Evolutionary conservation across 495 filamentous ascomycete species (phyloP).

Genomic region (Daldinia decipiens): DNA sequence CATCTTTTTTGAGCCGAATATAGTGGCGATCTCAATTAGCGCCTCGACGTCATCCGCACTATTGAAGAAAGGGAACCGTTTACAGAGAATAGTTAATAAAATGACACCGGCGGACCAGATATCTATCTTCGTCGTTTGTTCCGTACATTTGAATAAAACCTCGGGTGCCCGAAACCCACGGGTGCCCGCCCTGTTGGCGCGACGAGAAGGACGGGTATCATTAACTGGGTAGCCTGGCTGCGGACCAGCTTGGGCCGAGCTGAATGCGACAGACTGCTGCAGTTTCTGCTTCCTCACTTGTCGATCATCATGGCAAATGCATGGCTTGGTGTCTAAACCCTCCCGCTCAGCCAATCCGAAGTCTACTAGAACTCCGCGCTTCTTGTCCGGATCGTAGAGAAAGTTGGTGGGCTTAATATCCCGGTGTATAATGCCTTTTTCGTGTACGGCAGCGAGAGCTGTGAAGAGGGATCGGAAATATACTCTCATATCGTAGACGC

Average conservation of each 20-base stretch:
- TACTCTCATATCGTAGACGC: constrained; percentile 80
- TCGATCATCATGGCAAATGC: constrained; percentile 70
- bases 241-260: constrained; percentile 55
- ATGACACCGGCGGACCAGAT: constrained; percentile 98
- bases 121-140: constrained; percentile 95
- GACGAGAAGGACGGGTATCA: constrained; percentile 84
- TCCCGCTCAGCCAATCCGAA: constrained; percentile 93
- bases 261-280: constrained; percentile 52
- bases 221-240: constrained; percentile 83
- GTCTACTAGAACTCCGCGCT: constrained; percentile 91
- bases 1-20: constrained; percentile 90
- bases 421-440: constrained; percentile 85
- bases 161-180: constrained; percentile 95
- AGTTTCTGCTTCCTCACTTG: constrained; percentile 53
- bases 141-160: constrained; percentile 96
- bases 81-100: constrained; percentile 86
- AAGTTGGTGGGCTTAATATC: constrained; percentile 99
- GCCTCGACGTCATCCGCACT: constrained; percentile 96
- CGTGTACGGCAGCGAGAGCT: constrained; percentile 84
- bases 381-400: constrained; percentile 84
- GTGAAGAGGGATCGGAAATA: constrained; percentile 91
- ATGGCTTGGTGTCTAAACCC: constrained; percentile 76
- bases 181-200: constrained; percentile 96
- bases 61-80: constrained; percentile 98
- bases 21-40: constrained; percentile 94